phyloP scores from a whole-genome alignment of 2,329 filamentous ascomycete species.

The Arthrobotrys entomopaga region DNA sequence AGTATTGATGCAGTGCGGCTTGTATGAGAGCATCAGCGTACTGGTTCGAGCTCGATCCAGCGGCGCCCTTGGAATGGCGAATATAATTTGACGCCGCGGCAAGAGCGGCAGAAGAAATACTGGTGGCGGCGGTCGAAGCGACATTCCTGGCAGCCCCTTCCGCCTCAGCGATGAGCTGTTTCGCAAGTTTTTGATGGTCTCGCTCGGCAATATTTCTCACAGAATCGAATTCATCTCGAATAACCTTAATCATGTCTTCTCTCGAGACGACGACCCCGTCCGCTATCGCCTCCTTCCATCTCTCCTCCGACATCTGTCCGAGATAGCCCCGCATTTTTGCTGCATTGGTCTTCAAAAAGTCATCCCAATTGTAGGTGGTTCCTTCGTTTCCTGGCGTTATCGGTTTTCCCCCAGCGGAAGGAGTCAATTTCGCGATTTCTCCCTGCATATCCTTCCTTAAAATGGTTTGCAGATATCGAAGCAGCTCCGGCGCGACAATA shows the following conservation, averaged over 20 bases:
- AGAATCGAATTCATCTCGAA: conserved; percentile 32
- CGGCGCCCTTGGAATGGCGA: conserved; percentile 32
- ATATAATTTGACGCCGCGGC: conserved; percentile 49
- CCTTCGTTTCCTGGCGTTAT: neutral
- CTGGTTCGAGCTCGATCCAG: conserved; percentile 16
- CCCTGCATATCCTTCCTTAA: conserved; percentile 30
- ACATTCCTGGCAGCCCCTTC: conserved; percentile 26
- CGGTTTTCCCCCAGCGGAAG: neutral
- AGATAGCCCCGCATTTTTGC: conserved; percentile 37
- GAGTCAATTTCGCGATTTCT: conserved; percentile 17
- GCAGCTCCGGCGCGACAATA: conserved; percentile 37
- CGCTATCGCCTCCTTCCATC: conserved; percentile 41
- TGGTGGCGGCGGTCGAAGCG: conserved; percentile 42
- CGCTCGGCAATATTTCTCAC: conserved; percentile 33
- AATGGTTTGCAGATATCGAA: conserved; percentile 34
- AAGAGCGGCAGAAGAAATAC: conserved; percentile 46
- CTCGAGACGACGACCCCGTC: conserved; percentile 38
- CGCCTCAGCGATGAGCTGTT: conserved; percentile 19
- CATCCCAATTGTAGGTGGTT: conserved; percentile 35
- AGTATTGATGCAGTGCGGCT: conserved; percentile 47
- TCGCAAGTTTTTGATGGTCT: conserved; percentile 27
- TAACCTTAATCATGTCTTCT: conserved; percentile 39
- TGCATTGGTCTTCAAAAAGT: conserved; percentile 38
- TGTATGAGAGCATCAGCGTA: conserved; percentile 50
- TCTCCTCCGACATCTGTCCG: conserved; percentile 43